Evolutionary conservation across 177 flowering plant genomes (phyloP), one percentile per base, ranked within the genome.

Genomic region (Tripterygium wilfordii): DNA sequence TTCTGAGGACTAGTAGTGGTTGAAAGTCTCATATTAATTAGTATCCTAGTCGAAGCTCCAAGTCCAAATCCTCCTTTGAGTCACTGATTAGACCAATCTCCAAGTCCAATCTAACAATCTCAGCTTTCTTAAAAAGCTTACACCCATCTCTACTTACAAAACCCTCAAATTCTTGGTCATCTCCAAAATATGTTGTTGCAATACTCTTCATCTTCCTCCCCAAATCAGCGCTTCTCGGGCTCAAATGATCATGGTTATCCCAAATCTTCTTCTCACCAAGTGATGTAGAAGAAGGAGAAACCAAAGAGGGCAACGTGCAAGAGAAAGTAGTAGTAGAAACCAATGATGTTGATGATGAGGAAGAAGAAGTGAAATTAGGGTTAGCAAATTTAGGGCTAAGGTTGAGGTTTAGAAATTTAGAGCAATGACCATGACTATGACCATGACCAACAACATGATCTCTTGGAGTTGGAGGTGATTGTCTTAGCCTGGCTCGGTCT

Each of bases 31-130:
- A n/a, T n/a, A n/a, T n/a, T n/a, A n/a, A 72, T 27, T 63, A 51
- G 51, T 45, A 72, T 31, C 91, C 91, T 65, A 83, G 77, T 23
- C 91, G 70, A 36, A 83, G 88, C 49, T 83, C 91, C 68, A 83
- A 73, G 52, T 83, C 91, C 53, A 81, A 26, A 24, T 74, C 85
- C 20, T 77, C 75, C 43, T 52, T 57, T 15, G 65, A 47, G 8
- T 62, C 62, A 37, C 54, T 26, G 32, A 48, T 6, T 21, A 69
- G 28, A 25, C 86, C 78, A 38, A 77, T 75, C 55, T 76, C 80
- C 71, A 80, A 60, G 55, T 74, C 81, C 58, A 79, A 41, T 17
- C 57, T 64, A 16, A 74, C 60, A 25, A 53, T 38, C 28, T 56
- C 72, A 12, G 41, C 60, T 30, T 47, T 66, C 53, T 62, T 64